Evolutionary conservation across 768 basidiomycete genomes (phyloP).

Genomic region (Naematelia encephala): DNA sequence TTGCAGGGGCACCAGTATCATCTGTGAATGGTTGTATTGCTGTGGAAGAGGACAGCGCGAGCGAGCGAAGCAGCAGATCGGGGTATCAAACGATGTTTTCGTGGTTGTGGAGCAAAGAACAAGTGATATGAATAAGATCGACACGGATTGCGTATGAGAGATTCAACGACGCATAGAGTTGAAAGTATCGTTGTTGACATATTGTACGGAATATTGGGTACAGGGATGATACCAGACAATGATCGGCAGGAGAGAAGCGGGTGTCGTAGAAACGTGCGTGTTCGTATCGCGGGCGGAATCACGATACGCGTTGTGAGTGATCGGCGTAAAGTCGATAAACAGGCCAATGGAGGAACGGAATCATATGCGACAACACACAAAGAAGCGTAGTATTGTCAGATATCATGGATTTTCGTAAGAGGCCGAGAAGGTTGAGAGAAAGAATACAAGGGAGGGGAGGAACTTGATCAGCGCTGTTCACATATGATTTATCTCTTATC

Average conservation of each 20-base stretch:
- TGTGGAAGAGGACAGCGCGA: slow-evolving; percentile 9
- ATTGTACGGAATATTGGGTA: not conserved
- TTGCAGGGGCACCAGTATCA: slow-evolving; percentile 43
- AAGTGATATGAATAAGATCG: not conserved
- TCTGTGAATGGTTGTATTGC: slow-evolving; percentile 37
- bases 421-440: not conserved
- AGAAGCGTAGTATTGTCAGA: not conserved
- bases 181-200: not conserved
- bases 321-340: not conserved
- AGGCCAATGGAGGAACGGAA: slow-evolving; percentile 1
- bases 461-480: not conserved
- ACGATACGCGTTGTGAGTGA: not conserved
- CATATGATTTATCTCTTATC: not conserved
- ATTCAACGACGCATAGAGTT: not conserved
- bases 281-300: not conserved
- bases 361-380: not conserved
- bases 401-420: not conserved
- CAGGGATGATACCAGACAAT: too few relatives aligned
- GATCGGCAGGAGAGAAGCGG: not conserved
- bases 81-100: too few relatives aligned
- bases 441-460: not conserved
- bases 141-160: not conserved
- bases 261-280: not conserved
- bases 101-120: too few relatives aligned
- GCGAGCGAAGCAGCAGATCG: too few relatives aligned